phyloP scores from a whole-genome alignment of 768 basidiomycete species.

The Macrolepiota fuliginosa region DNA sequence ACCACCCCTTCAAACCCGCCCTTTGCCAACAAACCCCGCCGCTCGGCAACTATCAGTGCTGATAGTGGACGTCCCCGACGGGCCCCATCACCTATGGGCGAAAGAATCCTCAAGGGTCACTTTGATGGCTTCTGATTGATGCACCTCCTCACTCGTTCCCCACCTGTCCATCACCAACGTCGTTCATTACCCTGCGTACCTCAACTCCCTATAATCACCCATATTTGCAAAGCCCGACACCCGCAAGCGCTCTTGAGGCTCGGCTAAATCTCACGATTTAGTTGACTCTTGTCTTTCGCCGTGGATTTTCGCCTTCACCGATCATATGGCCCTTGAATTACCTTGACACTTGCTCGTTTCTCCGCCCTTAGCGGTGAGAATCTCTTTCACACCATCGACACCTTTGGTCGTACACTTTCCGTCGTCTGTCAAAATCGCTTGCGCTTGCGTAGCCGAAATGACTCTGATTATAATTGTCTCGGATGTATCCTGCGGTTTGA shows the following conservation, averaged over 20 bases:
- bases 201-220: conserved; percentile 13
- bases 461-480: not conserved
- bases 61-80: conserved; percentile 47
- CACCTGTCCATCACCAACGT: not conserved
- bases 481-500: not conserved
- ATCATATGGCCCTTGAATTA: not conserved
- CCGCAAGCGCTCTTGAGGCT: conserved; percentile 27
- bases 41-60: conserved; percentile 59
- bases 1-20: conserved; percentile 29
- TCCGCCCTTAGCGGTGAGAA: not conserved
- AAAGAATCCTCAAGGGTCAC: conserved; percentile 87
- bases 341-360: not conserved
- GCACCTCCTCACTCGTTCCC: conserved; percentile 6
- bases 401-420: not conserved
- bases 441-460: conserved; percentile 2
- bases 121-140: conserved; percentile 78
- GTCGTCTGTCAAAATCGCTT: not conserved
- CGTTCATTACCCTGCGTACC: conserved; percentile 14
- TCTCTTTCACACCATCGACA: not conserved
- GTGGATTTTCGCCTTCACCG: not conserved
- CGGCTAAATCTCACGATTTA: not conserved
- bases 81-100: conserved; percentile 88
- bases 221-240: conserved; percentile 34
- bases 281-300: not conserved
- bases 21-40: conserved; percentile 39